Base-by-base conservation (phyloP, 345 rosid species). In the Reutealis trisperma region DNA sequence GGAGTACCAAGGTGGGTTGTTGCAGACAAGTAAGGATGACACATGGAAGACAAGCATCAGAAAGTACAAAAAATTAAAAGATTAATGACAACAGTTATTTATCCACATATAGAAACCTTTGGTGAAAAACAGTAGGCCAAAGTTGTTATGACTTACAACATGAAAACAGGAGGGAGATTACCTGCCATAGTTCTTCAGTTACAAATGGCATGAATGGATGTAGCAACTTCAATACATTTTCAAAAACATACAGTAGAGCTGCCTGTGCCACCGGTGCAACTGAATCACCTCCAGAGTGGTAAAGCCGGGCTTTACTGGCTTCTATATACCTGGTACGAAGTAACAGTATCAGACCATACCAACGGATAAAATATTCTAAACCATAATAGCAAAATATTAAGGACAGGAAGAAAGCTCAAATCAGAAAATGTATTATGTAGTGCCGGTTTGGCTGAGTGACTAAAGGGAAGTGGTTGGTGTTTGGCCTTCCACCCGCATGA, bases 131-230 rank as follows among this genome's bases (percentile, higher is more conserved):
- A 12, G 15, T 15, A 30, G 2, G 42, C 18, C 15, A 47, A 45
- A 63, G 59, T 24, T 7, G 22, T 45, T 21, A 32, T 13, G 30
- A 64, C 49, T 51, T 63, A 2, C 13, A 21, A 27, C 4, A 6
- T 47, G 24, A 49, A 63, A 70, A 22, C 25, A 44, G 19, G 12
- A 62, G 67, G 66, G 70, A 58, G 37, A 34, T 72, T 77, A 95
- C 99, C 97, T 93, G 99, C 99, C 98, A 95, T n/a, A 93, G 89
- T 72, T 90, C 93, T 83, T 95, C 98, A 0, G 96, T 95, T 57
- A 95, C 99, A 75, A 95, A 95, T 14, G 99, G 99, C 98, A 95
- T 95, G 82, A 95, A 95, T 5, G 99, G 99, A 84, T 95, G 99
- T 44, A 95, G 86, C 85, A 95, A 82, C 83, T 92, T 93, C 76